A percentile compares a stretch with the other conserved stretches of the same genome.
These are phyloP conservation scores for Pseudonectria buxi DNA, from an alignment of 2,329 filamentous ascomycete species.

Conservation along the genomic window DNA sequence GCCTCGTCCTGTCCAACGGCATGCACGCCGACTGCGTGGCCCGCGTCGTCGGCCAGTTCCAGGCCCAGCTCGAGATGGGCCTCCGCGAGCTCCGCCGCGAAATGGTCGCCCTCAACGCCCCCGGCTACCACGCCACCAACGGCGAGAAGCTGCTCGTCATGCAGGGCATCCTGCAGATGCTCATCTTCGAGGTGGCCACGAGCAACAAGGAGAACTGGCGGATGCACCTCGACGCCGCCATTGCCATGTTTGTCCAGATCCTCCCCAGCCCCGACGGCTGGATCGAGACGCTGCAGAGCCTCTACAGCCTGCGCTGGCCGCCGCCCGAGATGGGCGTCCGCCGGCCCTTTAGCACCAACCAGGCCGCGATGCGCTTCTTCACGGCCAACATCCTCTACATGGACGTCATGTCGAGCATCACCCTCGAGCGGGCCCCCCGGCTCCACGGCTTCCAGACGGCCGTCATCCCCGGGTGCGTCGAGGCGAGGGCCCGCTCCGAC, in stretches of 20 bases:
- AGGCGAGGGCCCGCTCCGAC: slow-evolving; percentile 8
- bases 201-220: slow-evolving; percentile 42
- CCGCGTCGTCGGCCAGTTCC: slow-evolving; percentile 33
- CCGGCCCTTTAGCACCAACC: slow-evolving; percentile 37
- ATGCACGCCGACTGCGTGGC: slow-evolving; percentile 29
- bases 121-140: slow-evolving; percentile 23
- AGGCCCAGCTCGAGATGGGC: slow-evolving; percentile 38
- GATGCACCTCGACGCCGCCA: slow-evolving; percentile 43
- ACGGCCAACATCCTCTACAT: slow-evolving; percentile 40
- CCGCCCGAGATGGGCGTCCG: slow-evolving; percentile 25
- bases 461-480: slow-evolving; percentile 29
- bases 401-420: slow-evolving; percentile 44
- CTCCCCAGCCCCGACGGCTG: slow-evolving; percentile 31
- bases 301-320: slow-evolving; percentile 28
- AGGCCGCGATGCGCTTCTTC: slow-evolving; percentile 42
- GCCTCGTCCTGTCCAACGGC: slow-evolving; percentile 33
- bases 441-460: slow-evolving; percentile 35
- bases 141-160: slow-evolving; percentile 35
- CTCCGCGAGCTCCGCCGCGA: slow-evolving; percentile 38
- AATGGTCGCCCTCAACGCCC: slow-evolving; percentile 30
- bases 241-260: slow-evolving; percentile 42
- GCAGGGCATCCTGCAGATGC: slow-evolving; percentile 46
- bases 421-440: slow-evolving; percentile 34
- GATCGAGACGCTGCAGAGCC: slow-evolving; percentile 27
- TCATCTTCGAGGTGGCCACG: slow-evolving; percentile 44